Evolutionary conservation across 805 yeast genomes (phyloP), one percentile per base, ranked within the genome.

Genomic region (Saturnispora zaruensis): DNA sequence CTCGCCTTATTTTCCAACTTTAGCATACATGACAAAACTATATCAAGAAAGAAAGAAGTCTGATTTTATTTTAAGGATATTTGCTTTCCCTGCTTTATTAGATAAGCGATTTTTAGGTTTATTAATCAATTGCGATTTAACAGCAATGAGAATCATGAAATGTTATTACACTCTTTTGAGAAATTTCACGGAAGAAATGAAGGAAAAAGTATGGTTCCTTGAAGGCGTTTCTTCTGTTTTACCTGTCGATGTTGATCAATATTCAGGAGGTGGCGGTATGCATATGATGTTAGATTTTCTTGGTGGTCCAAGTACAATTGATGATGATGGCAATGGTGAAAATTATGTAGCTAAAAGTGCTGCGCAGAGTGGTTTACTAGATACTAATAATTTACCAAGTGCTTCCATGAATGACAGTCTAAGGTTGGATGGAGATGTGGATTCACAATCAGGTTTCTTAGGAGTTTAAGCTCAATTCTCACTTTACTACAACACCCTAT

Each of bases 231-330:
- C 93, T 5, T 80, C 82, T 49, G 95, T 89, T 0, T 72, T 90
- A 44, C 96, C 96, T 0, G 95, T 83, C 9, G 96, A 89, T 64
- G 95, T 87, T 49, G 96, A 90, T 58, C 88, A 84, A 59, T 85
- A 87, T 61, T 81, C 90, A 13, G 95, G 96, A 38, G 87, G 95
- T 54, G 93, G 95, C 48, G 93, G 93, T 54, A 84, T 84, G 88
- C 89, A 84, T 62, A 85, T 85, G 95, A 85, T 85, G 95, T 69
- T 85, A 66, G 93, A 85, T 64, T 85, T 85, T 69, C 70, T 85
- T 18, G 95, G 93, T 20, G 93, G 93, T 11, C 72, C 72, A 6
- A 62, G 70, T 7, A 67, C 69, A 2, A 50, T 59, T 43, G 65
- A 63, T 30, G 66, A 62, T 46, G 66, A 62, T 48, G 60, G 59